A percentile compares a stretch with the other conserved stretches of the same genome.
These are phyloP conservation scores for Takakia lepidozioides DNA, from an alignment of 225 moss, liverwort and hornwort genomes.

Conservation along the genomic window DNA sequence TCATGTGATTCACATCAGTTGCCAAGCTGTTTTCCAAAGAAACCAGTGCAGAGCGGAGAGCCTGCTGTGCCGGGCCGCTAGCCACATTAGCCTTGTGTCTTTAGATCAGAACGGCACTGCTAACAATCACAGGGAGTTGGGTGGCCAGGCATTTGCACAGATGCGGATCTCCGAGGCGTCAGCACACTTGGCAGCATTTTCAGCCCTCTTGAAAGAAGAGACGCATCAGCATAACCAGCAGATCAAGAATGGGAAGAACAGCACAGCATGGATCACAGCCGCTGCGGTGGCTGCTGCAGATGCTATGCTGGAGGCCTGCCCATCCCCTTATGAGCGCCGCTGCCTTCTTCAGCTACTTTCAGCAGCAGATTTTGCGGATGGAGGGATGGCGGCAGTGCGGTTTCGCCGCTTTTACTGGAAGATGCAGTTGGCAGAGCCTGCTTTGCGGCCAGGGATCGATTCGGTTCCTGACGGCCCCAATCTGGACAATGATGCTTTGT, in stretches of 20 bases:
- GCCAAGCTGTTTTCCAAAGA: too few relatives aligned
- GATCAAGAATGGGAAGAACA: conserved; percentile 38
- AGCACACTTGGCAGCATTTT: conserved; percentile 70
- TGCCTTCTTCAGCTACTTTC: conserved; percentile 87
- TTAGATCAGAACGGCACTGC: neutral
- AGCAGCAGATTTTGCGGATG: conserved; percentile 94
- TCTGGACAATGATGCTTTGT: conserved; percentile 79
- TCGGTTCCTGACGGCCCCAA: conserved; percentile 49
- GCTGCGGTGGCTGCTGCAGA: conserved; percentile 90
- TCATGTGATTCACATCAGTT: too few relatives aligned
- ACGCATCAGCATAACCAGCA: conserved; percentile 25
- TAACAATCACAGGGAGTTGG: too few relatives aligned
- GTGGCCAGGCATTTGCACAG: conserved; percentile 74
- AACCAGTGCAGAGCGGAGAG: too few relatives aligned
- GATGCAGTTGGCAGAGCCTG: conserved; percentile 91
- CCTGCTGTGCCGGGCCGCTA: too few relatives aligned
- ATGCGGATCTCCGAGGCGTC: conserved; percentile 98
- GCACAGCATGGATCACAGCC: conserved; percentile 70
- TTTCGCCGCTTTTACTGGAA: conserved; percentile 91
- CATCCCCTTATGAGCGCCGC: conserved; percentile 86
- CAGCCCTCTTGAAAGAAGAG: conserved; percentile 80
- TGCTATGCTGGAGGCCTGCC: conserved; percentile 89
- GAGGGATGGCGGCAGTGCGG: conserved; percentile 79
- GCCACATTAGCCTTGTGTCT: neutral
- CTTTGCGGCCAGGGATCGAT: conserved; percentile 55